A percentile compares a stretch with the other conserved stretches of the same genome.
Conservation (phyloP, 768 basidiomycete species). For the Lyophyllum decastes region DNA sequence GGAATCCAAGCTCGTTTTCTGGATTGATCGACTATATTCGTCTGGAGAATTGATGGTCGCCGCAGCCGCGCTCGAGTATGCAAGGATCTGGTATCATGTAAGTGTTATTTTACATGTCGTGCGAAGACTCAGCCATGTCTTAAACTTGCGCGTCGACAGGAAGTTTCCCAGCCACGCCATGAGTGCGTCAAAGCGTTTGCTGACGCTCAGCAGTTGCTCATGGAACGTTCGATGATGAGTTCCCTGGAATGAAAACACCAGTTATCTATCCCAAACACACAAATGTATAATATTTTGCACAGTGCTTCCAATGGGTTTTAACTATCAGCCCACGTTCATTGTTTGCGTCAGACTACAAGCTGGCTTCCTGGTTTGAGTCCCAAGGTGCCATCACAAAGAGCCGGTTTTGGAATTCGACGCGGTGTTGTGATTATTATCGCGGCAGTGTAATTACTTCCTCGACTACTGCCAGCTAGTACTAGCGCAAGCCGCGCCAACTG, state of each 20-base stretch:
- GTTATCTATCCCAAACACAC: too few species aligned
- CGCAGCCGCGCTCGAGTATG: slow-evolving; percentile 10
- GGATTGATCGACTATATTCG: slow-evolving; percentile 18
- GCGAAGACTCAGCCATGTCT: background rate
- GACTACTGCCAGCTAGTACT: too few species aligned
- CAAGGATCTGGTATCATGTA: slow-evolving; percentile 17
- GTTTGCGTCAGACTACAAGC: too few species aligned
- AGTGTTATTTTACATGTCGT: background rate
- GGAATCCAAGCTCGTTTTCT: slow-evolving; percentile 10
- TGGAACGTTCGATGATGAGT: slow-evolving; percentile 10
- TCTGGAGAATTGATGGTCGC: slow-evolving; percentile 9
- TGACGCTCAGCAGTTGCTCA: slow-evolving; percentile 14
- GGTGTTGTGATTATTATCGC: too few species aligned
- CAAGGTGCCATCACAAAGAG: too few species aligned
- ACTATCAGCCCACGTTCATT: too few species aligned
- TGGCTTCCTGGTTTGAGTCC: too few species aligned
- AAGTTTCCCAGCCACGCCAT: slow-evolving; percentile 11
- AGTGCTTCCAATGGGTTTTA: too few species aligned
- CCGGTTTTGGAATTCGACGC: too few species aligned
- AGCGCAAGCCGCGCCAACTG: too few species aligned
- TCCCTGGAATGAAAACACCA: background rate
- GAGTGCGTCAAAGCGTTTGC: slow-evolving; percentile 12
- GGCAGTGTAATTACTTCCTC: too few species aligned
- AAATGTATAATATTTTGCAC: too few species aligned
- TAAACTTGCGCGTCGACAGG: background rate